Base-by-base conservation (phyloP, 306 rosid species). In the Cicer cuneatum region DNA sequence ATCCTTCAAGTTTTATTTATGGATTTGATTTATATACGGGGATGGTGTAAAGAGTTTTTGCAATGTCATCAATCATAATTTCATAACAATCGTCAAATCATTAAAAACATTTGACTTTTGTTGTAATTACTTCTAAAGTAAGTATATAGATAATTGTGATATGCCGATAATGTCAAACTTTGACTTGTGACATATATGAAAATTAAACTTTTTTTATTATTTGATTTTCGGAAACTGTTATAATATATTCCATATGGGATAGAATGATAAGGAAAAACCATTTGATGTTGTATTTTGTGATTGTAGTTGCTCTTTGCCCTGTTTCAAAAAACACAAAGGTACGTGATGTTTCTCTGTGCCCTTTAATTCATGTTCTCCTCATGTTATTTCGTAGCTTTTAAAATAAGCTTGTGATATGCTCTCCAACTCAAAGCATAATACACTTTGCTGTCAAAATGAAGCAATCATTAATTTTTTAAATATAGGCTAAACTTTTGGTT, bases 301-400 rank as follows among this genome's bases (percentile, higher is more conserved):
- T 66, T 68, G 82, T 86, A 88, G 94, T 72, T 93, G 97, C 80
- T 89, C 97, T 24, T 69, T 93, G 52, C 37, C 66, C 69, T 93
- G 98, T 77, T 93, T 88, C 86, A 89, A 87, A 86, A 91, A 83
- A 68, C 98, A 93, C 89, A 91, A 89, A 85, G 98, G 97, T 93
- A 52, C 33, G 62, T 39, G 58, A 2, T 33, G 12, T 69, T 64
- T 71, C 3, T 41, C 8, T 19, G 9, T 73, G 21, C 10, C 12
- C 8, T 42, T 70, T 66, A 47, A 24, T 66, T 3, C 12, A 8
- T 54, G 45, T 59, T 67, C 42, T 52, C 16, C 45, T 29, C 14
- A 0, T 2, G 24, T 59, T 66, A 7, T 57, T 80, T 47, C 66
- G 37, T 60, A 57, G 33, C 75, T 9, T 46, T 8, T 14, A 29